Conservation (phyloP, 495 filamentous ascomycete genomes). For the Penicillium roqueforti region DNA sequence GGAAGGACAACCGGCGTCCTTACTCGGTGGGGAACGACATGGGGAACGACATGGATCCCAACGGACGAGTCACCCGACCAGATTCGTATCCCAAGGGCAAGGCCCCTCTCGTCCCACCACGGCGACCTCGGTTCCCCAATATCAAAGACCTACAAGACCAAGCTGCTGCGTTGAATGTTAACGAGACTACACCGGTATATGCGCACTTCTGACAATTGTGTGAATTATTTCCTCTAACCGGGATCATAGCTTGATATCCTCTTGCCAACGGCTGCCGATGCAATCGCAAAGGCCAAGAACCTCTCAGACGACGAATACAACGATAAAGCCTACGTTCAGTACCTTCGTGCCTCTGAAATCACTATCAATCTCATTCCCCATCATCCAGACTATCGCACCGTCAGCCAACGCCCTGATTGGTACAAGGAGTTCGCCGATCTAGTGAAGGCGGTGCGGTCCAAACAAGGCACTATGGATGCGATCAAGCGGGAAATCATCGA, state of each 20-base stretch:
- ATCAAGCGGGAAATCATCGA: constrained; percentile 45
- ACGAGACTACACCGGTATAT: constrained; percentile 43
- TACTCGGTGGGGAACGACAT: constrained; percentile 29
- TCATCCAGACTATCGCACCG: constrained; percentile 58
- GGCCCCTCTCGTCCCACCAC: constrained; percentile 6
- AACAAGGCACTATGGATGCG: constrained; percentile 45
- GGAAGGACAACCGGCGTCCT: constrained; percentile 32
- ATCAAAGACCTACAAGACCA: constrained; percentile 67
- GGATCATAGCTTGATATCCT: constrained; percentile 32
- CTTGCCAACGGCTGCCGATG: constrained; percentile 33
- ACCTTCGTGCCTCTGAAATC: constrained; percentile 74
- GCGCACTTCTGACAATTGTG: not conserved
- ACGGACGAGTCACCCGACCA: constrained; percentile 24
- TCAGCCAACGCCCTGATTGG: constrained; percentile 33
- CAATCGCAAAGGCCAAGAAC: constrained; percentile 32
- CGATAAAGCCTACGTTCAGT: constrained; percentile 70
- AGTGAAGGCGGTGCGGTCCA: constrained; percentile 44
- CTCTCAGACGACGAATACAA: constrained; percentile 47
- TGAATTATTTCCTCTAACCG: constrained; percentile 22
- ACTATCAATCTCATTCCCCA: constrained; percentile 68
- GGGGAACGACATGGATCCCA: constrained; percentile 31
- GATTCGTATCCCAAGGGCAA: constrained; percentile 26
- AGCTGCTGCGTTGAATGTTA: constrained; percentile 37
- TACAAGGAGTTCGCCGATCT: constrained; percentile 41
- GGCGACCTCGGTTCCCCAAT: constrained; percentile 54